Evolutionary conservation across 2,329 filamentous ascomycete genomes (phyloP), one percentile per base, ranked within the genome.

Genomic region (Beauveria sp.): DNA sequence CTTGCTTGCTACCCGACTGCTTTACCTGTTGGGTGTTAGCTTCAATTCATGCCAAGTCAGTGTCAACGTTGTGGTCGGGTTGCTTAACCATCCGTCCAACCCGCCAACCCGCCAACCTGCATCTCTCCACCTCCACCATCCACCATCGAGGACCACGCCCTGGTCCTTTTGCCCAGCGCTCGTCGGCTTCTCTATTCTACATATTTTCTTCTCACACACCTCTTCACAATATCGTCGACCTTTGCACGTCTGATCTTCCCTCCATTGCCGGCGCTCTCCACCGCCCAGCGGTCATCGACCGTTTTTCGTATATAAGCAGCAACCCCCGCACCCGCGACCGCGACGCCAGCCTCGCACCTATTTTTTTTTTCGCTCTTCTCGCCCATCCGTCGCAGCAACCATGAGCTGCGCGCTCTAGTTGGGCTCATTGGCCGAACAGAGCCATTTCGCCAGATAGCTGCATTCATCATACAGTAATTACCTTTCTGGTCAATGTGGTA

Each of bases 291-390:
- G 5, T 16, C 9, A 55, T 14, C 12, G 28, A 16, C 10, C 12
- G 40, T 7, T 28, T 12, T 14, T n/a, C 12, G 22, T 58, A 57
- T 58, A 53, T 54, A 59, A 62, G 57, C 58, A n/a, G 44, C 59
- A n/a, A 44, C 59, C 59, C 41, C 61, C 63, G 63, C 55, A 43
- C 56, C 48, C 63, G 60, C 70, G 30, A 46, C 24, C 55, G 46
- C 55, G 46, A 50, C 55, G 34, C 30, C 55, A 41, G 22, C 22
- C 24, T 41, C 16, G 4, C 43, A 37, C 20, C 28, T 22, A 14
- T 20, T 24, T 40, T 57, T 40, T 30, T 30, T 30, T 5, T n/a
- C 44, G n/a, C 44, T 34, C 20, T 12, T 43, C 44, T 46, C 44
- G n/a, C 30, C 26, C 30, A 14, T 41, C 37, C 30, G 18, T 28